Evolutionary conservation across 148 eudicot genomes (phyloP).

Genomic region (Rhododendron ovatum): DNA sequence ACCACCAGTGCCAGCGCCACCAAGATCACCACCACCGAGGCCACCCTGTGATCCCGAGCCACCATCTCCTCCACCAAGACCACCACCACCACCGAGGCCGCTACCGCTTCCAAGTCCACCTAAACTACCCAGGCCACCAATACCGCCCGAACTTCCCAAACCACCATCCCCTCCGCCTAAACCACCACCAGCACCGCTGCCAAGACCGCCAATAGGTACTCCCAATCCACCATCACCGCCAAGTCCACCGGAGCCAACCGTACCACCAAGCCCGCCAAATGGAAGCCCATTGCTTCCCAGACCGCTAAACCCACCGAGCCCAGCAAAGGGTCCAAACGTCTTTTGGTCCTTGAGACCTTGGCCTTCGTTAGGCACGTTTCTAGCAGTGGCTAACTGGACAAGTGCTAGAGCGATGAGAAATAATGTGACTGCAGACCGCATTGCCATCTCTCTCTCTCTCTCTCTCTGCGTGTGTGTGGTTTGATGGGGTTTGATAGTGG

Average conservation of each 20-base stretch:
- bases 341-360: slow-evolving; percentile 30
- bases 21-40: not conserved
- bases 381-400: slow-evolving; percentile 13
- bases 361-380: slow-evolving; percentile 17
- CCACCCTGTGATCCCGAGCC: not conserved
- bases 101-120: slow-evolving; percentile 8
- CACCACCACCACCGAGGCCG: slow-evolving; percentile 11
- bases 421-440: not conserved
- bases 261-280: not conserved
- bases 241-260: slow-evolving; percentile 16
- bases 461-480: not conserved
- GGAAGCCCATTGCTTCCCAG: slow-evolving; percentile 20
- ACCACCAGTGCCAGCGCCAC: slow-evolving; percentile 6
- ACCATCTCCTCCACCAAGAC: slow-evolving; percentile 2
- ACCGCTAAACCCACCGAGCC: slow-evolving; percentile 24
- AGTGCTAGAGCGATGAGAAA: not conserved
- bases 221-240: not conserved
- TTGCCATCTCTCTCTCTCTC: slow-evolving; percentile 6
- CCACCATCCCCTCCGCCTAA: slow-evolving; percentile 1
- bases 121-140: slow-evolving; percentile 16
- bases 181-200: not conserved
- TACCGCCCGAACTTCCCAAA: slow-evolving; percentile 14
- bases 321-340: slow-evolving; percentile 26
- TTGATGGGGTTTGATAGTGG: not conserved
- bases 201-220: slow-evolving; percentile 18